These are phyloP conservation scores for Hemileia vastatrix DNA, from an alignment of 1,284 basidiomycete species.

Conservation along the genomic window DNA sequence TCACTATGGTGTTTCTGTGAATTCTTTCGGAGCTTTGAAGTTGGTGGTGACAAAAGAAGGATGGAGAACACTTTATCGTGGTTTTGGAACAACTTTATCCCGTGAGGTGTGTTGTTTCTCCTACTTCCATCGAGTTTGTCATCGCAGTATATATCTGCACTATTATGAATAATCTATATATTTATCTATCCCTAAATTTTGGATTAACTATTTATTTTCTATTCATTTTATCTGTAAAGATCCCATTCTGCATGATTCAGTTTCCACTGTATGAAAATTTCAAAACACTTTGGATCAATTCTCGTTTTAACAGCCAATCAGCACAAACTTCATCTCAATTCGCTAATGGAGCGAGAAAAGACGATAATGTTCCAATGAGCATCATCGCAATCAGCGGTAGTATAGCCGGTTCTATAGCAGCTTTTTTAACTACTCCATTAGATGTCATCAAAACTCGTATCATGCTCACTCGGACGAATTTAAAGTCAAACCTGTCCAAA, in stretches of 20 bases:
- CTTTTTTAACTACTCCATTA: slow-evolving; percentile 81
- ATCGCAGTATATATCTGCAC: not conserved
- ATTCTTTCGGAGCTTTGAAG: slow-evolving; percentile 48
- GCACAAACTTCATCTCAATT: slow-evolving; percentile 25
- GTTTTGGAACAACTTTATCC: slow-evolving; percentile 66
- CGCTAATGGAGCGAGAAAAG: slow-evolving; percentile 50
- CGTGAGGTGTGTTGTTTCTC: slow-evolving; percentile 54
- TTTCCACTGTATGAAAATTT: slow-evolving; percentile 91
- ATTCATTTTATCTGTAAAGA: slow-evolving; percentile 49
- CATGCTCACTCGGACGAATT: slow-evolving; percentile 76
- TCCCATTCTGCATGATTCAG: slow-evolving; percentile 94
- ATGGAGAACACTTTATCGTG: slow-evolving; percentile 62
- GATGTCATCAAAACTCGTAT: slow-evolving; percentile 96
- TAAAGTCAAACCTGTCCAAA: not conserved
- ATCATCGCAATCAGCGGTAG: slow-evolving; percentile 68
- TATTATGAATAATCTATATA: not conserved
- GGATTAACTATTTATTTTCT: not conserved
- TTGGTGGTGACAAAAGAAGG: slow-evolving; percentile 55
- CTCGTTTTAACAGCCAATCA: slow-evolving; percentile 49
- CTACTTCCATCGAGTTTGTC: not conserved
- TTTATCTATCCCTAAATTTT: not conserved
- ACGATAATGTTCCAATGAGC: slow-evolving; percentile 68
- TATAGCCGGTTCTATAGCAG: slow-evolving; percentile 79
- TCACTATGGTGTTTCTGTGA: slow-evolving; percentile 54
- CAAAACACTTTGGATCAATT: slow-evolving; percentile 55